Percentiles rank a stretch among this genome's conserved stretches.
phyloP scores from a whole-genome alignment of 441 rosid genomes.

The Erodium trifolium region DNA sequence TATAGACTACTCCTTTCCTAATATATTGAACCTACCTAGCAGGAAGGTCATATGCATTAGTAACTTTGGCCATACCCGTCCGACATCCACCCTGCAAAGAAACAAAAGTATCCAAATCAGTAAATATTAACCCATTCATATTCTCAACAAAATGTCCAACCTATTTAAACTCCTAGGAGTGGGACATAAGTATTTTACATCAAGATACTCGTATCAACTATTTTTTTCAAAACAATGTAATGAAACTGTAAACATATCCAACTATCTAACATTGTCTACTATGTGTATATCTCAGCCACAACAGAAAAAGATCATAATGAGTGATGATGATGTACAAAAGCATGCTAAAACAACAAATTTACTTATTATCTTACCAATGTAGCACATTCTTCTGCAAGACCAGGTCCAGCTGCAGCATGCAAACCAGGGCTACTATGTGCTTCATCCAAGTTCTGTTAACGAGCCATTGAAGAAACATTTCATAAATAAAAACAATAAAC shows the following conservation, averaged over 20 bases:
- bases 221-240: not conserved
- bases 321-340: not conserved
- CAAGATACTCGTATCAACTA: not conserved
- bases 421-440: conserved; percentile 92
- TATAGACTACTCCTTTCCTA: too few relatives aligned
- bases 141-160: not conserved
- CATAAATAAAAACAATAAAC: conserved; percentile 7
- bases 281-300: not conserved
- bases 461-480: conserved; percentile 22
- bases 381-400: conserved; percentile 91
- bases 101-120: conserved; percentile 18
- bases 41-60: conserved; percentile 95
- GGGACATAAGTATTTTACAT: not conserved
- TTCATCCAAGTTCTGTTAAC: conserved; percentile 78
- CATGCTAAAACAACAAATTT: conserved; percentile 1
- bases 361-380: conserved; percentile 49
- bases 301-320: not conserved
- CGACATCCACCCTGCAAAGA: conserved; percentile 87
- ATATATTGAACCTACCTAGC: conserved; percentile 52
- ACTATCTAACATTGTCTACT: not conserved
- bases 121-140: not conserved
- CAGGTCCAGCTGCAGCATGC: conserved; percentile 97
- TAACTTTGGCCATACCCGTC: conserved; percentile 97
- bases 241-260: not conserved
- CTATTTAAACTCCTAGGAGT: not conserved